These are phyloP conservation scores for Funneliformis mosseae DNA, from an alignment of 192 early-diverging fungal species.

Conservation along the genomic window DNA sequence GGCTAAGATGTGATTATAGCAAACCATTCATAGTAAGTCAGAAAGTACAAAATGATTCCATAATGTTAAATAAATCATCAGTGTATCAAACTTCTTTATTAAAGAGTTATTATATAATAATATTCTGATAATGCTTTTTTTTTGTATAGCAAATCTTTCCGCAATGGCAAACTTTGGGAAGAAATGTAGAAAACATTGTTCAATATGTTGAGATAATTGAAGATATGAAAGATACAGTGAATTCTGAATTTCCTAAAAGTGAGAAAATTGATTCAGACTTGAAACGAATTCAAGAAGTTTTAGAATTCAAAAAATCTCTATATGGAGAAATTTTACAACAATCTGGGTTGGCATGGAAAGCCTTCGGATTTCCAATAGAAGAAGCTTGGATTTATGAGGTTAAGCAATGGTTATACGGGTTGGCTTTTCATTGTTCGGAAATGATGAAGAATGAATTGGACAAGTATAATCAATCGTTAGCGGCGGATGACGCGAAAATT, in stretches of 20 bases:
- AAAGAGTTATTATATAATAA: background rate
- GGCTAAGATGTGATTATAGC: slow-evolving; percentile 14
- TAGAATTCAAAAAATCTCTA: slow-evolving; percentile 18
- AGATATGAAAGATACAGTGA: slow-evolving; percentile 19
- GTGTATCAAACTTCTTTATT: background rate
- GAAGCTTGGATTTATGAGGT: background rate
- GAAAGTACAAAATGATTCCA: background rate
- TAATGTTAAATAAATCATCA: background rate
- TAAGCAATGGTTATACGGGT: slow-evolving; percentile 14
- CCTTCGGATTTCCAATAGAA: background rate
- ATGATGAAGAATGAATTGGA: slow-evolving; percentile 16
- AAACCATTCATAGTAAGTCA: slow-evolving; percentile 18
- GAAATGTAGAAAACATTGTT: slow-evolving; percentile 21
- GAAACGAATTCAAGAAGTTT: slow-evolving; percentile 10
- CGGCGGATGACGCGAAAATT: background rate
- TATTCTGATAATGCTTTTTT: background rate
- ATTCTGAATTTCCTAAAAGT: slow-evolving; percentile 16
- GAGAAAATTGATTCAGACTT: background rate
- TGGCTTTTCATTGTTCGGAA: background rate
- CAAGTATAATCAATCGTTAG: background rate
- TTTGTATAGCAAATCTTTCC: slow-evolving; percentile 25
- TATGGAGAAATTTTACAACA: slow-evolving; percentile 24
- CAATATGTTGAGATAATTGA: slow-evolving; percentile 29
- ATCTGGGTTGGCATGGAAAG: slow-evolving; percentile 7
- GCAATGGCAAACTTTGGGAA: slow-evolving; percentile 13